Evolutionary conservation across 1,139 yeast genomes (phyloP).

Genomic region (Diutina neorugosa): DNA sequence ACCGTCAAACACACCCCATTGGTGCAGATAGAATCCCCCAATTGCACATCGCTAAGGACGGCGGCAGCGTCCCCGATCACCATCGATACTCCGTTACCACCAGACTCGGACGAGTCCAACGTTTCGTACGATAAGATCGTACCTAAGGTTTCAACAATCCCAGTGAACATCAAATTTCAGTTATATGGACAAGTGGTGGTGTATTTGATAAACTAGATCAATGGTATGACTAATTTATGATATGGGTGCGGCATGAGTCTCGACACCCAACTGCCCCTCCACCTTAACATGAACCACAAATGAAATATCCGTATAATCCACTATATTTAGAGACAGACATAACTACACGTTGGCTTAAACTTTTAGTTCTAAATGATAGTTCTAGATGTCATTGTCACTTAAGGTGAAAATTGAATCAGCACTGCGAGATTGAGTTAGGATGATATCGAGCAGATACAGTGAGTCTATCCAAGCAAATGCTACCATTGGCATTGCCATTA

Average conservation of each 20-base stretch:
- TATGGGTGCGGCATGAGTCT: neutral
- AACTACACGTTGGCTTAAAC: too few species aligned
- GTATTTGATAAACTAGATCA: neutral
- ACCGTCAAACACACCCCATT: constrained; percentile 92
- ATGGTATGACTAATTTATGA: neutral
- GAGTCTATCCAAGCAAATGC: too few species aligned
- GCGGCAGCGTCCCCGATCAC: constrained; percentile 50
- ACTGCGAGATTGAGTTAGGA: too few species aligned
- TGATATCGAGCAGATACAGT: too few species aligned
- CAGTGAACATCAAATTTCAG: constrained; percentile 63
- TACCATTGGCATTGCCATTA: too few species aligned
- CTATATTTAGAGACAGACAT: too few species aligned
- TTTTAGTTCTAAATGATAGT: too few species aligned
- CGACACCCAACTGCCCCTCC: too few species aligned
- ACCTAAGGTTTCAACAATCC: constrained; percentile 82
- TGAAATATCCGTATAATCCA: too few species aligned
- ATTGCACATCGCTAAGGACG: constrained; percentile 66
- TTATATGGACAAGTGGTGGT: neutral
- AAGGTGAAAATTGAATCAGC: too few species aligned
- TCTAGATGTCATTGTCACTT: too few species aligned
- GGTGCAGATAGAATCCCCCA: constrained; percentile 87
- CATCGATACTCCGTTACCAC: constrained; percentile 73
- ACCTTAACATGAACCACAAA: too few species aligned
- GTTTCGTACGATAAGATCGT: constrained; percentile 36
- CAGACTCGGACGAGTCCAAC: constrained; percentile 43